Base-by-base conservation (phyloP, 2,329 filamentous ascomycete species). In the Clonostachys chloroleuca region DNA sequence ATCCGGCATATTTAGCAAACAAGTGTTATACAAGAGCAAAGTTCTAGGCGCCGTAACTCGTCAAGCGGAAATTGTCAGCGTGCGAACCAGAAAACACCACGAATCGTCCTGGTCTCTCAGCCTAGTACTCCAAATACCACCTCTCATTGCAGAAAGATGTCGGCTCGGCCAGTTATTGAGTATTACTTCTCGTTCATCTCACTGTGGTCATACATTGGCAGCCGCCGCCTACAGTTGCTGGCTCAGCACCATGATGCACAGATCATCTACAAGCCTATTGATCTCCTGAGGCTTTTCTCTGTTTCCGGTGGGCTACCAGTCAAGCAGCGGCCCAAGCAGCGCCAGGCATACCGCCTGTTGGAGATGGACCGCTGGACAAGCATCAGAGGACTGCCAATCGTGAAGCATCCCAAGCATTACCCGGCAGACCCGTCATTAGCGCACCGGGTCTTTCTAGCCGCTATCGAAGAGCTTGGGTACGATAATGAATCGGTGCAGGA, bases 171-270 rank as follows among this genome's bases (percentile, higher is more conserved):
- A 13, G 52, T 56, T 6, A 55, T 56, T 14, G 53, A 55, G 17
- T 56, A 55, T 44, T 61, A 61, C 44, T 62, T 62, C 48, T 61
- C 58, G 30, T 61, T 61, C 51, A 58, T 62, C 37, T 62, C 59
- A 2, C 52, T 61, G 18, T 61, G 58, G 59, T 61, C 59, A 20
- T 46, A 54, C 47, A 53, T 62, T 43, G 60, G 58, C 42, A 62
- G 60, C 36, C 54, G 52, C 3, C 57, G 53, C n/a, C 50, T 62
- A 10, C 53, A 54, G 18, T 41, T 44, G n/a, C 50, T 61, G 3
- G 56, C 53, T 12, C 40, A 49, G 10, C 39, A 58, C 7, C 51
- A 53, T 42, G 55, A 59, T 48, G 57, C 55, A 24, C 39, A 51
- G 41, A 53, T 58, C 52, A 45, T 64, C 49, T 61, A 54, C 52